These are phyloP conservation scores for Scleroderma bovista DNA, from an alignment of 768 basidiomycete genomes.

Conservation along the genomic window DNA sequence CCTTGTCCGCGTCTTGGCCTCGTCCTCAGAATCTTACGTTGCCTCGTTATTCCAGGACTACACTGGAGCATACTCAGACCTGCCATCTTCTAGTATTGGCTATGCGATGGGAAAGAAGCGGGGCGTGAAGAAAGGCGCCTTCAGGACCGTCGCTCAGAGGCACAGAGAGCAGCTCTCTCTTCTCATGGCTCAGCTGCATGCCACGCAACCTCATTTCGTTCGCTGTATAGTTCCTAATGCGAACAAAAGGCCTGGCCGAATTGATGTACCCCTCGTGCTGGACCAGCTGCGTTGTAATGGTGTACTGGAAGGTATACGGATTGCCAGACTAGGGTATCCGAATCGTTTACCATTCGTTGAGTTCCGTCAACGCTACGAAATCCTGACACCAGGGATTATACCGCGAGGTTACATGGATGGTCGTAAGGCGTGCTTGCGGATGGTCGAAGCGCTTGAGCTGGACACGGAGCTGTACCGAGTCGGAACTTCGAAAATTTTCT, in stretches of 20 bases:
- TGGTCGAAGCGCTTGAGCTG: slow-evolving; percentile 85
- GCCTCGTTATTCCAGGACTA: slow-evolving; percentile 83
- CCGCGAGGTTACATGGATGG: slow-evolving; percentile 98
- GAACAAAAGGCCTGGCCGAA: slow-evolving; percentile 82
- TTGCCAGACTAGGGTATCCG: slow-evolving; percentile 94
- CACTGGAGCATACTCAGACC: slow-evolving; percentile 37
- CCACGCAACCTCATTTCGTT: slow-evolving; percentile 97
- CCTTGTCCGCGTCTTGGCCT: slow-evolving; percentile 80
- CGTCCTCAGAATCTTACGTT: slow-evolving; percentile 78
- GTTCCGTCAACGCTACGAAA: slow-evolving; percentile 95
- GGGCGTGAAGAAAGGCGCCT: slow-evolving; percentile 88
- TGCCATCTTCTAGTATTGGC: slow-evolving; percentile 31
- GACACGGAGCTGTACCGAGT: slow-evolving; percentile 83
- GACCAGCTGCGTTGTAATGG: slow-evolving; percentile 98
- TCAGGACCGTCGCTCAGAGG: slow-evolving; percentile 90
- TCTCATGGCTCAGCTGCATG: slow-evolving; percentile 84
- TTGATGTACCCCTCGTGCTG: slow-evolving; percentile 92
- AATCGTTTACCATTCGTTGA: slow-evolving; percentile 96
- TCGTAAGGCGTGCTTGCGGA: slow-evolving; percentile 85
- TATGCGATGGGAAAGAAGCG: slow-evolving; percentile 57
- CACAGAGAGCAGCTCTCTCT: slow-evolving; percentile 94
- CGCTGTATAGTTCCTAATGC: slow-evolving; percentile 96
- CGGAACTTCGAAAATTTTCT: slow-evolving; percentile 97
- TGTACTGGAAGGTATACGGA: slow-evolving; percentile 97
- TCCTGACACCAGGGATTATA: slow-evolving; percentile 89